Evolutionary conservation across 2,329 filamentous ascomycete genomes (phyloP).

Genomic region (Aureobasidium pullulans): DNA sequence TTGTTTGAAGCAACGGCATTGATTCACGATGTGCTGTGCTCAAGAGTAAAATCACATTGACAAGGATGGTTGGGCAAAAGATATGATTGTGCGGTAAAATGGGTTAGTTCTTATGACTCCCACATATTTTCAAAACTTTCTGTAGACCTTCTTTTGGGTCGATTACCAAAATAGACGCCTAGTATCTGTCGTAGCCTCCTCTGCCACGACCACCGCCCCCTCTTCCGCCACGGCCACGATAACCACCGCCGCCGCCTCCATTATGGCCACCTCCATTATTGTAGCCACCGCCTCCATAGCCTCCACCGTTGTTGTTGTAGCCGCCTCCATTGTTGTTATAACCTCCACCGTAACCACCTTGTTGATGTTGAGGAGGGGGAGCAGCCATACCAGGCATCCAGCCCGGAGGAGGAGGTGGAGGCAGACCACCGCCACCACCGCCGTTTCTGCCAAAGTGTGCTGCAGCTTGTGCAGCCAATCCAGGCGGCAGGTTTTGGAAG

Average conservation of each 20-base stretch:
- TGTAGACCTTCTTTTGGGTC: not conserved
- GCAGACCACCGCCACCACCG: constrained; percentile 17
- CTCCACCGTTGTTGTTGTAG: constrained; percentile 14
- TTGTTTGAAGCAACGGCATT: too few species aligned
- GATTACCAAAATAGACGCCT: not conserved
- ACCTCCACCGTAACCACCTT: constrained; percentile 21
- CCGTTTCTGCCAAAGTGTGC: constrained; percentile 22
- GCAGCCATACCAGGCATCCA: constrained; percentile 21
- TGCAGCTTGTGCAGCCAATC: constrained; percentile 28
- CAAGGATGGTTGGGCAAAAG: not conserved
- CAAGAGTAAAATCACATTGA: not conserved
- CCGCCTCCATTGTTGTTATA: constrained; percentile 20
- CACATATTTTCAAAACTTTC: not conserved
- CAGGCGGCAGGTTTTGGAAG: constrained; percentile 26
- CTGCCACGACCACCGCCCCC: constrained; percentile 12
- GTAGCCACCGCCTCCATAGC: constrained; percentile 15
- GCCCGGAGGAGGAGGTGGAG: constrained; percentile 18
- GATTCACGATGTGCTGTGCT: too few species aligned
- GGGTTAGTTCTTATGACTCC: not conserved
- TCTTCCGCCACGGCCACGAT: not conserved
- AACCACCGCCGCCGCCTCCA: constrained; percentile 10
- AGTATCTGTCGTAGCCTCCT: constrained; percentile 14
- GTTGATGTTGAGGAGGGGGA: constrained; percentile 18
- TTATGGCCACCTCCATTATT: constrained; percentile 18
- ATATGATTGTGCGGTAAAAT: not conserved